Evolutionary conservation across 441 rosid genomes (phyloP).

Genomic region (Populus tomentosa): DNA sequence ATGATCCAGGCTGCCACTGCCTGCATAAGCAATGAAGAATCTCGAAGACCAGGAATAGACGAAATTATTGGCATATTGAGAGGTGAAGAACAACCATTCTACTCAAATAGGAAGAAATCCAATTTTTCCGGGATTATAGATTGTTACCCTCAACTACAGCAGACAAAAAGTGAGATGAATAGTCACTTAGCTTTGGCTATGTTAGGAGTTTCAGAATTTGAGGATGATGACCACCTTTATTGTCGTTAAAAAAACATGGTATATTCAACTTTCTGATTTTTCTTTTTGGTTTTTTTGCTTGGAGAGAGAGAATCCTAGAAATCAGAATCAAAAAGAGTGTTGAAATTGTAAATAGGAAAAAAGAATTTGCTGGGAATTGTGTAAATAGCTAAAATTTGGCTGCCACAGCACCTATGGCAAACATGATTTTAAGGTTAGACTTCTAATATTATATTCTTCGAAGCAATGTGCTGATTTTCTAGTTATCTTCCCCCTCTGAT

Average conservation of each 20-base stretch:
- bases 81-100: slow-evolving; percentile 52
- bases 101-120: slow-evolving; percentile 42
- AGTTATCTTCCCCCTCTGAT: neutral
- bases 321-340: slow-evolving; percentile 13
- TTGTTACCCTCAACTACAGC: slow-evolving; percentile 59
- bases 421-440: neutral
- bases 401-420: slow-evolving; percentile 1
- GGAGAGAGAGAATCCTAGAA: slow-evolving; percentile 14
- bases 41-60: slow-evolving; percentile 66
- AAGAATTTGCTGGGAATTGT: slow-evolving; percentile 16
- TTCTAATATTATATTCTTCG: neutral
- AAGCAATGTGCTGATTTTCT: neutral
- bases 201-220: slow-evolving; percentile 87
- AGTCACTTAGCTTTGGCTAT: slow-evolving; percentile 88
- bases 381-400: slow-evolving; percentile 21
- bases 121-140: slow-evolving; percentile 58
- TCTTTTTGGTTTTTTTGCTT: slow-evolving; percentile 4
- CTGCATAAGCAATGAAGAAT: slow-evolving; percentile 73
- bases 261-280: neutral
- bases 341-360: slow-evolving; percentile 32
- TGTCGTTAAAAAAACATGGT: slow-evolving; percentile 34
- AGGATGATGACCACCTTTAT: slow-evolving; percentile 60
- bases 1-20: slow-evolving; percentile 83
- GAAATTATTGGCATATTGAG: slow-evolving; percentile 55
- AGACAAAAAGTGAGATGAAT: slow-evolving; percentile 71